Evolutionary conservation across 108 stramenopile genomes (phyloP).

Genomic region (Skeletonema menzelii): DNA sequence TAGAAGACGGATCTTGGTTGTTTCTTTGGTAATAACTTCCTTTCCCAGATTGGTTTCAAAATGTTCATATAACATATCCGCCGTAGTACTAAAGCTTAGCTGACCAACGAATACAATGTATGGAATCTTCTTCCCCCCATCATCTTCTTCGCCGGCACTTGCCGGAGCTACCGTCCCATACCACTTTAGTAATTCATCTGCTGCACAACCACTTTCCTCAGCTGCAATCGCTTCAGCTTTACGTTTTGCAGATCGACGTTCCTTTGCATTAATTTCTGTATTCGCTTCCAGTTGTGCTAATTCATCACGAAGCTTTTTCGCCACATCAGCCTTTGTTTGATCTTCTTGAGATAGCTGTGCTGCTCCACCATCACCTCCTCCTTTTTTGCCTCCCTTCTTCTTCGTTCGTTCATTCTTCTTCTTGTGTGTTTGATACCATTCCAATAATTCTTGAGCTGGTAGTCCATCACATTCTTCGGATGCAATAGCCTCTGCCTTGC

Average conservation of each 20-base stretch:
- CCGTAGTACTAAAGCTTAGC: constrained; percentile 81
- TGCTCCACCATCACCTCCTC: not conserved
- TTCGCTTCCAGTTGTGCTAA: constrained; percentile 51
- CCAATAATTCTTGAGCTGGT: constrained; percentile 13
- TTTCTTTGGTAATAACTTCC: constrained; percentile 37
- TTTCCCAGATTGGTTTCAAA: constrained; percentile 60
- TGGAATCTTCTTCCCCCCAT: constrained; percentile 41
- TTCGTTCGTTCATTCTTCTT: constrained; percentile 2
- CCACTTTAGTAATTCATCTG: constrained; percentile 11
- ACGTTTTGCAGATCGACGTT: constrained; percentile 73
- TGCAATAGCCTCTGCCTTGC: constrained; percentile 52
- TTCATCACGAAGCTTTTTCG: constrained; percentile 38
- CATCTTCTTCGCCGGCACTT: constrained; percentile 6
- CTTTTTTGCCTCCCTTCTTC: not conserved
- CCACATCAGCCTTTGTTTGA: constrained; percentile 16
- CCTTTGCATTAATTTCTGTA: constrained; percentile 59
- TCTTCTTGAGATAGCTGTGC: constrained; percentile 14
- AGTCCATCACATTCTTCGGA: constrained; percentile 25
- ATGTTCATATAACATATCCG: constrained; percentile 66
- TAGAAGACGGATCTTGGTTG: constrained; percentile 76
- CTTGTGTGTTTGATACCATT: constrained; percentile 13
- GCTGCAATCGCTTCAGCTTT: constrained; percentile 74
- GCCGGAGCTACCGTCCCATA: constrained; percentile 13
- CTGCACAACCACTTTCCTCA: constrained; percentile 53
- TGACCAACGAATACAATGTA: constrained; percentile 94